These are phyloP conservation scores for Microdochium trichocladiopsis DNA, from an alignment of 2,329 filamentous ascomycete genomes.

Conservation along the genomic window DNA sequence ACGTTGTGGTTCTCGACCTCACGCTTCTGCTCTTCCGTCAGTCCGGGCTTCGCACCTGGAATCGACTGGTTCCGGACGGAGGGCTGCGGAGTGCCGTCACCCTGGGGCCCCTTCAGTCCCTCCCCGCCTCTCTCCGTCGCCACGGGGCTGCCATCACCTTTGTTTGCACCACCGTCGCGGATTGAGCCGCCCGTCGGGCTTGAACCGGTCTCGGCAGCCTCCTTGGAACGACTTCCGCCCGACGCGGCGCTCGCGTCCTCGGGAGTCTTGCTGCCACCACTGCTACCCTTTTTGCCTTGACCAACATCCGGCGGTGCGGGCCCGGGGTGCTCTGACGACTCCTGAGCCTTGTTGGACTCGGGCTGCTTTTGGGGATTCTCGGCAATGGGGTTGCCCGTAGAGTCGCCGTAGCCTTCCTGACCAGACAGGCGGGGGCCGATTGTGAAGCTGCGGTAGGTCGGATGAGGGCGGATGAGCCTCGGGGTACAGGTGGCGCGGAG, in stretches of 20 bases:
- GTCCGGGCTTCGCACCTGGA: constrained; percentile 22
- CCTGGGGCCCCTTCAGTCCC: constrained; percentile 22
- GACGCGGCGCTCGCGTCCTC: constrained; percentile 26
- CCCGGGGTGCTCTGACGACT: constrained; percentile 33
- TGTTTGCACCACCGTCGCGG: constrained; percentile 3
- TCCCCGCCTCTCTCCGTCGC: constrained; percentile 20
- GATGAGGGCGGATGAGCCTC: neutral
- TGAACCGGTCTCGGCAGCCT: constrained; percentile 27
- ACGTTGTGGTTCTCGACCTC: constrained; percentile 53
- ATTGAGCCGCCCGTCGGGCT: constrained; percentile 17
- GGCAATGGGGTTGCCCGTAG: constrained; percentile 25
- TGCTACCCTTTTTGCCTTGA: constrained; percentile 24
- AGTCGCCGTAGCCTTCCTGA: constrained; percentile 31
- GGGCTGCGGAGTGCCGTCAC: constrained; percentile 30
- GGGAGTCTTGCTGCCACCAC: constrained; percentile 16
- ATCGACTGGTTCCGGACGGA: constrained; percentile 44
- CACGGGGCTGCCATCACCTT: constrained; percentile 11
- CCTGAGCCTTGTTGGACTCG: constrained; percentile 18
- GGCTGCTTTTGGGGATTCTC: constrained; percentile 29
- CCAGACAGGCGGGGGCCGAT: constrained; percentile 10
- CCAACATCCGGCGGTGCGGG: constrained; percentile 30
- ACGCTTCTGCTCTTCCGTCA: constrained; percentile 43
- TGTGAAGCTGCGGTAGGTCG: constrained; percentile 12
- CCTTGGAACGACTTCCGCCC: constrained; percentile 29
- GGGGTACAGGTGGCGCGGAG: constrained; percentile 11